Evolutionary conservation across 1,284 basidiomycete species (phyloP).

Genomic region (Puccinia novopanici): DNA sequence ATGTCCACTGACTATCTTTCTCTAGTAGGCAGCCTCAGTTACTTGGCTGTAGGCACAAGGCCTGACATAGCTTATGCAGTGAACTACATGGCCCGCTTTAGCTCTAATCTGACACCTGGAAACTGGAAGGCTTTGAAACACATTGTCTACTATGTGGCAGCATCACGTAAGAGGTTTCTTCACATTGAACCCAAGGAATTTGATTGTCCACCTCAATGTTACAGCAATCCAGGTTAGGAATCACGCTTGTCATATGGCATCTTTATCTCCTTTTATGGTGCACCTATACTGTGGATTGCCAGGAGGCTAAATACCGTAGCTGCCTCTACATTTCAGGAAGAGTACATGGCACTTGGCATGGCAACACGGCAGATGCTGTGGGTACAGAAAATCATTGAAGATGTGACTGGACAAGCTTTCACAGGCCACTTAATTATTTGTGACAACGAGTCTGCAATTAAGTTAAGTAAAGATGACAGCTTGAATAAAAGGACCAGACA

Average conservation of each 20-base stretch:
- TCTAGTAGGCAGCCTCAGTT: no score
- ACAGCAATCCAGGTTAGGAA: background rate
- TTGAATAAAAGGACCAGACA: conserved; percentile 17
- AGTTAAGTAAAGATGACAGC: background rate
- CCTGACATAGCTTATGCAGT: no score
- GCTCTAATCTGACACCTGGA: background rate
- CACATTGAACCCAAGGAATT: background rate
- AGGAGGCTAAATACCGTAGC: background rate
- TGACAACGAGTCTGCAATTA: conserved; percentile 4
- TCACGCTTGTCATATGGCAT: background rate
- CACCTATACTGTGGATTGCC: background rate
- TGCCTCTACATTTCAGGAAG: conserved; percentile 1
- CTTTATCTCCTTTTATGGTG: background rate
- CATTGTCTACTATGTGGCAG: background rate
- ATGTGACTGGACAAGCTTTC: background rate
- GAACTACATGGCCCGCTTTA: background rate
- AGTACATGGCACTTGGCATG: no score
- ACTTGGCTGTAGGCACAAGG: no score
- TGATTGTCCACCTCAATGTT: background rate
- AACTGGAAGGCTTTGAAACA: background rate
- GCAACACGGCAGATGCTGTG: background rate
- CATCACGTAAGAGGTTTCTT: background rate
- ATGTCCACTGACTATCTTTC: background rate
- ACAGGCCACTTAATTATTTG: background rate
- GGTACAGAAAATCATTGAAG: conserved; percentile 9